These are phyloP conservation scores for Zygosaccharomyces pseudobailii DNA, from an alignment of 1,139 yeast species.

Conservation along the genomic window DNA sequence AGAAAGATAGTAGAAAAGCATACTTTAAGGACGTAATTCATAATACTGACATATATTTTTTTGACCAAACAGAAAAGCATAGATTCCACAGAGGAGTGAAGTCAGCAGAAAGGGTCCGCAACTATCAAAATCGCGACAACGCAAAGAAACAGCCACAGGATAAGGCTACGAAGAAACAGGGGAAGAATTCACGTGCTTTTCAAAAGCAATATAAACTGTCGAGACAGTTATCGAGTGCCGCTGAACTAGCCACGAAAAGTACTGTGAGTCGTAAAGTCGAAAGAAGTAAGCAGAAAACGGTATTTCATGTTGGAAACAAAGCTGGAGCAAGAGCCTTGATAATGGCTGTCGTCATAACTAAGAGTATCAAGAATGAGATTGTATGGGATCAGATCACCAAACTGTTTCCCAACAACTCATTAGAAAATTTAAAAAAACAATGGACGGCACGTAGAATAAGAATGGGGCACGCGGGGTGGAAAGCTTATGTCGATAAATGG, in stretches of 20 bases:
- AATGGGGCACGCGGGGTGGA: slow-evolving; percentile 34
- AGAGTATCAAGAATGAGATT: slow-evolving; percentile 33
- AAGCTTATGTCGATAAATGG: slow-evolving; percentile 32
- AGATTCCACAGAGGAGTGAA: slow-evolving; percentile 29
- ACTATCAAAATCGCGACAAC: slow-evolving; percentile 21
- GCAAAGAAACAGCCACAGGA: slow-evolving; percentile 3
- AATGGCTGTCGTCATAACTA: slow-evolving; percentile 31
- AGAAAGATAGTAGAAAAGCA: slow-evolving; percentile 27
- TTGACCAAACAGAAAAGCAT: slow-evolving; percentile 30
- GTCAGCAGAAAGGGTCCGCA: slow-evolving; percentile 32
- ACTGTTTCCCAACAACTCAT: slow-evolving; percentile 31
- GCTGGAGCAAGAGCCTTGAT: slow-evolving; percentile 27
- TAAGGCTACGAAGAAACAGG: slow-evolving; percentile 2
- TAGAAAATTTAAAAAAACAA: slow-evolving; percentile 31
- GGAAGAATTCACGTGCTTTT: background rate
- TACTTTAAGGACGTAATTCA: slow-evolving; percentile 27
- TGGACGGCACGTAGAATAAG: slow-evolving; percentile 31
- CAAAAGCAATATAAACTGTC: slow-evolving; percentile 1
- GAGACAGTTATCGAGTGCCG: background rate
- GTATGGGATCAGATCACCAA: slow-evolving; percentile 30
- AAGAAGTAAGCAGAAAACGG: background rate
- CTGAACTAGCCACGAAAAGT: background rate
- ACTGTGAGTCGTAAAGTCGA: background rate
- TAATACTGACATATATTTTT: slow-evolving; percentile 33
- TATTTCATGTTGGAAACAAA: slow-evolving; percentile 23